A percentile compares a stretch with the other conserved stretches of the same genome.
These are phyloP conservation scores for Beta macrorhiza DNA, from an alignment of 179 eudicot species.

Conservation along the genomic window DNA sequence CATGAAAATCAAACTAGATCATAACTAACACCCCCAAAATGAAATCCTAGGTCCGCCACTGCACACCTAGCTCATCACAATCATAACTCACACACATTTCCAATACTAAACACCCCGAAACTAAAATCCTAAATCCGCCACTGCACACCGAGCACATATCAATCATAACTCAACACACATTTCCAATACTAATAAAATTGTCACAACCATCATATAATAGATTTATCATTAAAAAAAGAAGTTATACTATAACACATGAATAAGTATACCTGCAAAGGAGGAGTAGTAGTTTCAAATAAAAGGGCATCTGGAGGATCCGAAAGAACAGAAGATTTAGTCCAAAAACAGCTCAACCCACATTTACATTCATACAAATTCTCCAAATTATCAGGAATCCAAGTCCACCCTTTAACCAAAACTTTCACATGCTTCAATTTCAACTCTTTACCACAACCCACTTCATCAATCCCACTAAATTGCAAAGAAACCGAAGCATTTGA, in stretches of 20 bases:
- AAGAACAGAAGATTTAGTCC: constrained; percentile 84
- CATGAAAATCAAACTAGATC: too few species aligned
- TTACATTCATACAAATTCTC: constrained; percentile 80
- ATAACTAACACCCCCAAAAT: too few species aligned
- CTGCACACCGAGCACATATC: too few species aligned
- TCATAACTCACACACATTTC: neutral
- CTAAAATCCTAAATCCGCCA: too few species aligned
- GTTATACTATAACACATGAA: too few species aligned
- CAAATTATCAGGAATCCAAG: constrained; percentile 97
- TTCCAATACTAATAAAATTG: neutral
- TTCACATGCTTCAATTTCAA: constrained; percentile 69
- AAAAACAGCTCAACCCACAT: constrained; percentile 87
- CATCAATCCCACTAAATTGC: constrained; percentile 38
- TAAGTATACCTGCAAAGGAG: constrained; percentile 63
- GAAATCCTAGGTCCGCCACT: too few species aligned
- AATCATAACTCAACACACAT: too few species aligned
- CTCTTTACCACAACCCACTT: constrained; percentile 43
- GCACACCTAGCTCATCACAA: neutral
- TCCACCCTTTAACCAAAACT: constrained; percentile 87
- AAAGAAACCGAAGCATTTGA: constrained; percentile 45
- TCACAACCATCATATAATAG: constrained; percentile 1
- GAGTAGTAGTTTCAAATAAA: constrained; percentile 76
- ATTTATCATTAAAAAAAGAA: neutral
- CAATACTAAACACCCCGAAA: neutral
- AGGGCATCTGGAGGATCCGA: constrained; percentile 86